phyloP scores from a whole-genome alignment of 352 stramenopile species.

The Saprolegnia diclina region DNA sequence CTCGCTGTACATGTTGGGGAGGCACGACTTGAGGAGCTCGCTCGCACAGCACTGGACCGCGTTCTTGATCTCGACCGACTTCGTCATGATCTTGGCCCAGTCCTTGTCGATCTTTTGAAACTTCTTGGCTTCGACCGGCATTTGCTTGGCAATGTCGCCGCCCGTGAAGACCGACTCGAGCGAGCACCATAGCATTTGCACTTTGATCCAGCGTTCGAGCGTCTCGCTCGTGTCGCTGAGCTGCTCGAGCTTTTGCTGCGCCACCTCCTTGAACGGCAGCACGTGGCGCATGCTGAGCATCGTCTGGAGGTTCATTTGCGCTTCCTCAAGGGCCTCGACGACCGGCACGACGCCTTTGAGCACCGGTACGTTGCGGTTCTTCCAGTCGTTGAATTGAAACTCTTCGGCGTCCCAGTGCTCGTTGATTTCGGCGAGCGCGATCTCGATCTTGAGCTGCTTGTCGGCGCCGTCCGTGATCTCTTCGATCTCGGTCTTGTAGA shows the following conservation, averaged over 20 bases:
- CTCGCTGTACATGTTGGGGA: conserved; percentile 97
- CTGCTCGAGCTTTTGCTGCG: conserved; percentile 90
- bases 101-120: conserved; percentile 98
- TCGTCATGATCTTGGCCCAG: conserved; percentile 98
- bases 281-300: conserved; percentile 98
- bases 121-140: conserved; percentile 98
- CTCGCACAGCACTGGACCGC: conserved; percentile 93
- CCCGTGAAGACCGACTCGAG: conserved; percentile 98
- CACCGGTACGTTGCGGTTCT: conserved; percentile 92
- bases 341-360: conserved; percentile 94
- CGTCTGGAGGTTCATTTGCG: conserved; percentile 97
- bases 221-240: conserved; percentile 96
- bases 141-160: conserved; percentile 98
- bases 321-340: conserved; percentile 97
- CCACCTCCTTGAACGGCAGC: conserved; percentile 93
- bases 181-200: conserved; percentile 98
- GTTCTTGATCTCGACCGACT: conserved; percentile 85
- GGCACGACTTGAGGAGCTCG: conserved; percentile 94
- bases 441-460: conserved; percentile 97
- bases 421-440: conserved; percentile 92
- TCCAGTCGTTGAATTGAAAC: conserved; percentile 95
- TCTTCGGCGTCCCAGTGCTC: conserved; percentile 90
- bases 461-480: conserved; percentile 97
- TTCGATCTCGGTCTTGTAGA: conserved; percentile 92
- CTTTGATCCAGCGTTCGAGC: conserved; percentile 96